A percentile compares a stretch with the other conserved stretches of the same genome.
phyloP scores from a whole-genome alignment of 2,329 filamentous ascomycete species.

The Mycosphaerelloides madeirae region DNA sequence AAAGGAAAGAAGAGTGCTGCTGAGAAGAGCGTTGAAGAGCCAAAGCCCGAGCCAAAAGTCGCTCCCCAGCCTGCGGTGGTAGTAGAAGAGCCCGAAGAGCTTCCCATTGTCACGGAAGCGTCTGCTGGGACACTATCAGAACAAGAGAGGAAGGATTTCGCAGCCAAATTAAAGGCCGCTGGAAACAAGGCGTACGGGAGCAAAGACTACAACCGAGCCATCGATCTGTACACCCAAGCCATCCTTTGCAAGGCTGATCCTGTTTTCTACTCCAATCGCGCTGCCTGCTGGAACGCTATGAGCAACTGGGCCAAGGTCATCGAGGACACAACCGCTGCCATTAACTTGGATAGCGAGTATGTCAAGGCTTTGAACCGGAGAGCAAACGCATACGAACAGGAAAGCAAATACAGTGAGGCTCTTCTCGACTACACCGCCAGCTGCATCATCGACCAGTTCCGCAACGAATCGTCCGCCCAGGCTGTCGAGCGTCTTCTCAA shows the following conservation, averaged over 20 bases:
- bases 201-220: slow-evolving; percentile 90
- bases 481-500: slow-evolving; percentile 90
- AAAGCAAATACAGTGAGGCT: slow-evolving; percentile 85
- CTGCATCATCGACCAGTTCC: slow-evolving; percentile 97
- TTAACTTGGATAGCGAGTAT: slow-evolving; percentile 90
- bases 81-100: slow-evolving; percentile 41
- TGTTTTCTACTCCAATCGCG: slow-evolving; percentile 98
- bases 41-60: slow-evolving; percentile 18
- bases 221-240: slow-evolving; percentile 90
- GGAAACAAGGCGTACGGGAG: slow-evolving; percentile 95
- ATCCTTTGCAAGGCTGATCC: slow-evolving; percentile 96
- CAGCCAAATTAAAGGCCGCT: slow-evolving; percentile 85
- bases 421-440: slow-evolving; percentile 96
- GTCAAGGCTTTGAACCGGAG: slow-evolving; percentile 96
- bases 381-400: slow-evolving; percentile 93
- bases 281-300: slow-evolving; percentile 93
- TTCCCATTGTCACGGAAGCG: slow-evolving; percentile 47
- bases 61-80: slow-evolving; percentile 27
- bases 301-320: slow-evolving; percentile 93
- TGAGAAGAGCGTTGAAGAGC: slow-evolving; percentile 45
- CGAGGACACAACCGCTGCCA: slow-evolving; percentile 90
- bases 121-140: slow-evolving; percentile 42
- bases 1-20: slow-evolving; percentile 71
- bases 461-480: slow-evolving; percentile 81
- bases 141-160: slow-evolving; percentile 77